A percentile compares a stretch with the other conserved stretches of the same genome.
phyloP scores from a whole-genome alignment of 352 stramenopile species.

The Peronospora destructor region DNA sequence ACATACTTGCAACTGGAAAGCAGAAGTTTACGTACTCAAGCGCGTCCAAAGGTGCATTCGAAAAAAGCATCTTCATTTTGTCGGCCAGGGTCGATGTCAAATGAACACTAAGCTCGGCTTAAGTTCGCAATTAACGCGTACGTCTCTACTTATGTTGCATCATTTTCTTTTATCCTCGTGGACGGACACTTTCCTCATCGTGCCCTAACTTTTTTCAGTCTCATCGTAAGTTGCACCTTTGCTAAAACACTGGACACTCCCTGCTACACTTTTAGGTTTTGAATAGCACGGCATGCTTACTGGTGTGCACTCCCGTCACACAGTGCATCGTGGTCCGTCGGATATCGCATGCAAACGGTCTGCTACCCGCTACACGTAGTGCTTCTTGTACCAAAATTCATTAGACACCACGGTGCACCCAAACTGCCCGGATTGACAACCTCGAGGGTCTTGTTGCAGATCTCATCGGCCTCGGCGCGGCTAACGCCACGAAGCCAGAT shows the following conservation, averaged over 20 bases:
- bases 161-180: slow-evolving; percentile 4
- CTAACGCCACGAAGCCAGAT: slow-evolving; percentile 82
- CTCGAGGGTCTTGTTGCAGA: slow-evolving; percentile 56
- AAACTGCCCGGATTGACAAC: slow-evolving; percentile 65
- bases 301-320: not conserved
- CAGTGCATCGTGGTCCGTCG: not conserved
- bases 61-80: slow-evolving; percentile 72
- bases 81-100: not conserved
- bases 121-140: slow-evolving; percentile 1
- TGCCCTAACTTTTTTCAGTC: too few species aligned
- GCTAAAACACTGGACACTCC: too few species aligned
- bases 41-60: slow-evolving; percentile 52
- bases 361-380: slow-evolving; percentile 41
- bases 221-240: slow-evolving; percentile 2
- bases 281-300: not conserved
- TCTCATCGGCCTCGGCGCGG: too few species aligned
- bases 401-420: slow-evolving; percentile 44
- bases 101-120: slow-evolving; percentile 13
- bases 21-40: slow-evolving; percentile 44
- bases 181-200: too few species aligned
- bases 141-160: slow-evolving; percentile 22
- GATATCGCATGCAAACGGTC: slow-evolving; percentile 3
- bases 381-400: slow-evolving; percentile 80
- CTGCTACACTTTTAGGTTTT: not conserved
- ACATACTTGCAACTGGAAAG: not conserved